Evolutionary conservation across 2,329 filamentous ascomycete genomes (phyloP).

Genomic region (Parastagonospora nodorum): DNA sequence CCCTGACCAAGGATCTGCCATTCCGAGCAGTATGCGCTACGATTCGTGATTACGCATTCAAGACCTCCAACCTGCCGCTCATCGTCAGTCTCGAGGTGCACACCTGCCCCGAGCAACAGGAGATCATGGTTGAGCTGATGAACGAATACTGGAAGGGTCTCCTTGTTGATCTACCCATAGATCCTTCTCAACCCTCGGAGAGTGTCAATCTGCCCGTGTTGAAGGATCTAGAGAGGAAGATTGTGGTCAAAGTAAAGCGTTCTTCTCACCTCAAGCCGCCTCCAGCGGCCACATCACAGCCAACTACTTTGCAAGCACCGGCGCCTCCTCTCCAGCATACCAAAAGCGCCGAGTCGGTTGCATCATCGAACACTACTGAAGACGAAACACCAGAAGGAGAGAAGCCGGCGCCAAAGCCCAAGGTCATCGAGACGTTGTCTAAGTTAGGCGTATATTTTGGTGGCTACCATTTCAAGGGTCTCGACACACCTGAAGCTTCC

Average conservation of each 20-base stretch:
- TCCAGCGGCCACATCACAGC: constrained; percentile 25
- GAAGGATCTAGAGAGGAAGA: constrained; percentile 76
- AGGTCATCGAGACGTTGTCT: constrained; percentile 74
- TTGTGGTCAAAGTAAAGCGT: constrained; percentile 63
- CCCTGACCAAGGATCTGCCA: constrained; percentile 80
- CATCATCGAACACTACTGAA: constrained; percentile 22
- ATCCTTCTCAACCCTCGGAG: constrained; percentile 46
- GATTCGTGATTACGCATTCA: constrained; percentile 79
- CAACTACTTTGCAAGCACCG: constrained; percentile 36
- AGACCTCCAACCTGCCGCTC: constrained; percentile 73
- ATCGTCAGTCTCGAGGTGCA: constrained; percentile 95
- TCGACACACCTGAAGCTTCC: constrained; percentile 65
- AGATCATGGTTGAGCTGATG: constrained; percentile 94
- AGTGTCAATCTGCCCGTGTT: constrained; percentile 66
- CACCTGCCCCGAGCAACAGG: constrained; percentile 79
- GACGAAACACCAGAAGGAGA: constrained; percentile 48
- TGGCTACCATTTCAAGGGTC: constrained; percentile 77
- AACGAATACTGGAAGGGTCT: constrained; percentile 80
- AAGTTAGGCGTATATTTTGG: constrained; percentile 83
- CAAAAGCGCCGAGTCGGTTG: constrained; percentile 25
- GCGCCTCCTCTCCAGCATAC: constrained; percentile 27
- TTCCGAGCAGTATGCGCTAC: constrained; percentile 86
- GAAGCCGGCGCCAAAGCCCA: constrained; percentile 57
- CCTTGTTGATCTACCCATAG: constrained; percentile 66
- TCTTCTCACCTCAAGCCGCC: constrained; percentile 43